Percentiles rank a stretch among this genome's conserved stretches.
Conservation (phyloP, 192 early-diverging fungal genomes). For the Piromyces sp. region DNA sequence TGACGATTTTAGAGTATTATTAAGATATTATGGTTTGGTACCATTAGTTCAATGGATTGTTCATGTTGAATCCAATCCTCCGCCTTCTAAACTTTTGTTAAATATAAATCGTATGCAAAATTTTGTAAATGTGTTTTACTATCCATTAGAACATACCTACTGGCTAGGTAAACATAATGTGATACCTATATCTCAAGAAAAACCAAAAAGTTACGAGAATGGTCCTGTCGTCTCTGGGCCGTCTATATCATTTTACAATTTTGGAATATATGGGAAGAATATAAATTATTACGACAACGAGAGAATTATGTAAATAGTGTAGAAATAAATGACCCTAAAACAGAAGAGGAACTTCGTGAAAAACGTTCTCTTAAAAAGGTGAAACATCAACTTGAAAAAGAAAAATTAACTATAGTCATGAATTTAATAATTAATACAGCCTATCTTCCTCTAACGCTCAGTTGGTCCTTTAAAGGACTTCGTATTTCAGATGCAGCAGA, state of each 20-base stretch:
- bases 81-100: background rate
- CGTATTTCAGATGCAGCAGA: background rate
- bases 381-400: background rate
- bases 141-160: background rate
- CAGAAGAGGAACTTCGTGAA: background rate
- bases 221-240: background rate
- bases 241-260: background rate
- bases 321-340: background rate
- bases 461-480: background rate
- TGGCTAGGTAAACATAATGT: background rate
- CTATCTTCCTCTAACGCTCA: background rate
- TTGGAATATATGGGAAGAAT: background rate
- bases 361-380: background rate
- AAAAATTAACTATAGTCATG: background rate
- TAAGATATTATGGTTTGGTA: constrained; percentile 54
- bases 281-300: background rate
- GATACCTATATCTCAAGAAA: background rate
- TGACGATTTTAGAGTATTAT: constrained; percentile 76
- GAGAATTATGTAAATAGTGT: background rate
- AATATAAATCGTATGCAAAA: background rate
- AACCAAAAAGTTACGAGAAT: background rate
- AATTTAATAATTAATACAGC: background rate
- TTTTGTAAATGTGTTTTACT: background rate
- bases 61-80: background rate
- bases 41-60: background rate